Base-by-base conservation (phyloP, 2,329 filamentous ascomycete species). In the Nannizzia gypsea region DNA sequence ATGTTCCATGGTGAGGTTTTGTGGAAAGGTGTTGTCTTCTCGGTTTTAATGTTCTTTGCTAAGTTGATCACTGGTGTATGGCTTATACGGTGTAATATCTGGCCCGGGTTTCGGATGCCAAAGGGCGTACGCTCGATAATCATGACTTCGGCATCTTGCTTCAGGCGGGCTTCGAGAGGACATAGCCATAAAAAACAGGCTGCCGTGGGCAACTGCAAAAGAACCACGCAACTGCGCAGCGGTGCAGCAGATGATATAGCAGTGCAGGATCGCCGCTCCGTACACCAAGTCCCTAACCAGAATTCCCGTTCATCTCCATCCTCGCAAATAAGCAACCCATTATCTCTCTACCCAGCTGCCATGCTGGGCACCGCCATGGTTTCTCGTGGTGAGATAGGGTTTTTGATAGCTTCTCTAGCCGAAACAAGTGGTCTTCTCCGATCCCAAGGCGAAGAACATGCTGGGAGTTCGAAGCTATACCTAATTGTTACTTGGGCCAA, bases 331-430 rank as follows among this genome's bases (percentile, higher is more conserved):
- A 67, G 73, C 0, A 82, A 80, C 55, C 81, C 83, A 0, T 71
- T 79, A 2, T 89, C 86, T 0, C 73, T 88, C 0, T 86, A 89
- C 63, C 86, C 87, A 0, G 79, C 83, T 0, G 77, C 80, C 0
- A 83, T 91, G 2, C 72, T 91, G 0, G 84, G 84, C 0, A 76
- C 80, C 17, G 82, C 82, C 2, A 92, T 92, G 88, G 81, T 87
- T 0, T 83, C 88, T 0, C 78, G 88, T n/a, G 88, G 88, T 0
- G 88, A 93, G 69, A 89, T 92, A 36, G 87, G 88, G 0, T 90
- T 90, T 63, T 70, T 92, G 48, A 89, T 93, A 62, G 84, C 85
- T 0, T 83, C 85, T 0, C 70, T 90, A 0, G 86, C 86, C 0
- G 79, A 88, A 66, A 78, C 24, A 31, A 28, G 3, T 8, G 26